Conservation (phyloP, 345 rosid genomes). For the Aquilaria malaccensis region DNA sequence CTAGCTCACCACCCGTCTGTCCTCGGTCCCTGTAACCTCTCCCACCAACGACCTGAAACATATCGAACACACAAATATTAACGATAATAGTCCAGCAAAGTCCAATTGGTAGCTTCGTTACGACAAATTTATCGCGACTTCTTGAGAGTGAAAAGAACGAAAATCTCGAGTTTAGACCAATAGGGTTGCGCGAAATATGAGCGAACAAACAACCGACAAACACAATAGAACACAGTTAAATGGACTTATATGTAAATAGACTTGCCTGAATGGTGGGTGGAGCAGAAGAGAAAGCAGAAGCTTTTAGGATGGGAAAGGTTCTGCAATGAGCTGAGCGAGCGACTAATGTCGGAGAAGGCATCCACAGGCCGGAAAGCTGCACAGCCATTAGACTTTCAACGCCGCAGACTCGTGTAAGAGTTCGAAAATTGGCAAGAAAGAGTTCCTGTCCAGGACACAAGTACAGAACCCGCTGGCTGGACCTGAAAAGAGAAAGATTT, state of each 20-base stretch:
- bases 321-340: slow-evolving; percentile 19
- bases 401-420: no score
- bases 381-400: slow-evolving; percentile 11
- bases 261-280: slow-evolving; percentile 53
- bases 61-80: neutral
- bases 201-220: neutral
- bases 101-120: neutral
- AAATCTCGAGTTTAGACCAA: neutral
- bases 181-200: neutral
- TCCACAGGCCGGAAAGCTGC: slow-evolving; percentile 25
- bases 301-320: slow-evolving; percentile 14
- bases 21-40: slow-evolving; percentile 30
- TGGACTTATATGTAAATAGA: neutral
- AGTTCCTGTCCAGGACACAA: no score
- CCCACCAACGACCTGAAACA: slow-evolving; percentile 64
- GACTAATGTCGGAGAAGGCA: slow-evolving; percentile 16
- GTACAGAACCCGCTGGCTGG: no score
- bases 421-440: no score
- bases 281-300: slow-evolving; percentile 27
- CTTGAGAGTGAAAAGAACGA: neutral
- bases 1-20: slow-evolving; percentile 20
- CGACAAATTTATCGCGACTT: no score
- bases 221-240: neutral
- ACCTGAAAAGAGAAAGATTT: no score
- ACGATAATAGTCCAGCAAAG: neutral